Percentiles rank a stretch among this genome's conserved stretches.
These are phyloP conservation scores for Zea mays DNA, from an alignment of 176 grass and related monocot species.

Conservation along the genomic window Zm-B73-REFERENCE-NAM-5.0 NC_050104.1:105640501-105641000, in stretches of 20 bases:
- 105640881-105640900: background rate
- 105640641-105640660: background rate
- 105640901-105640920: background rate
- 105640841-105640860: background rate
- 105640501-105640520: constrained; percentile 51
- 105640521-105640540: constrained; percentile 58
- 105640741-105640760: constrained; percentile 88
- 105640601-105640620: constrained; percentile 70
- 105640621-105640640: constrained; percentile 69
- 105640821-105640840: constrained; percentile 50
- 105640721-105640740: constrained; percentile 69
- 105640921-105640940: background rate
- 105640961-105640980: background rate
- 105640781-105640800: constrained; percentile 74
- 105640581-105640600: constrained; percentile 65
- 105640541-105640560: constrained; percentile 36
- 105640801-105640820: constrained; percentile 66
- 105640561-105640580: constrained; percentile 45
- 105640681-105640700: too few relatives aligned
- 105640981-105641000: background rate
- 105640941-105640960: background rate
- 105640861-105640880: background rate
- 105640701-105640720: too few relatives aligned
- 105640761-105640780: constrained; percentile 75
- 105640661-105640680: background rate